Conservation (phyloP, 805 yeast species). For the Nematodospora valgi region DNA sequence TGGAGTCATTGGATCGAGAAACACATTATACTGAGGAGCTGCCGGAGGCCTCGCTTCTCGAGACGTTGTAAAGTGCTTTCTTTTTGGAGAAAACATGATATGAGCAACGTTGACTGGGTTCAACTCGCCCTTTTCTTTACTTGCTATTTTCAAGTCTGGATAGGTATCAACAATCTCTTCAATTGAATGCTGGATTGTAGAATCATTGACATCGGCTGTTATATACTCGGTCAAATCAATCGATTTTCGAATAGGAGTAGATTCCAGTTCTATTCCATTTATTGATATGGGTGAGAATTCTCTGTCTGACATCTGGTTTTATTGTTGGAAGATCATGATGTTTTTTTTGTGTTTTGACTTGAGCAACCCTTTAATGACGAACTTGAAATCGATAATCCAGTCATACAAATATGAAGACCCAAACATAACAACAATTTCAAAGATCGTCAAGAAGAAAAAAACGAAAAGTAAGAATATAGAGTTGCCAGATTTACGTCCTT, state of each 20-base stretch:
- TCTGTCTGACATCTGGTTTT: neutral
- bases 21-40: neutral
- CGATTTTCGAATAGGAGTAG: slow-evolving; percentile 7
- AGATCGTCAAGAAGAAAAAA: slow-evolving; percentile 3
- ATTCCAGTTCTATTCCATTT: slow-evolving; percentile 4
- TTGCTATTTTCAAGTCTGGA: slow-evolving; percentile 19
- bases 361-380: slow-evolving; percentile 1
- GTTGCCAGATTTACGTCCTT: slow-evolving; percentile 31
- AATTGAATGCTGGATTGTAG: neutral
- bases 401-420: slow-evolving; percentile 12
- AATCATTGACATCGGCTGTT: neutral
- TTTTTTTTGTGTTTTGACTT: neutral
- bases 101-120: slow-evolving; percentile 31
- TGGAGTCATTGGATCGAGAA: slow-evolving; percentile 48
- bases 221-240: slow-evolving; percentile 4
- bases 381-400: slow-evolving; percentile 14
- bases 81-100: slow-evolving; percentile 34
- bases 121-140: slow-evolving; percentile 16
- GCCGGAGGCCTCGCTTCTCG: neutral
- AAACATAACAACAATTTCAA: neutral
- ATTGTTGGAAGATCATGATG: neutral
- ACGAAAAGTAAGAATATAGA: slow-evolving; percentile 1
- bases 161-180: slow-evolving; percentile 12
- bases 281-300: slow-evolving; percentile 6
- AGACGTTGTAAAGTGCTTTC: slow-evolving; percentile 6